A percentile compares a stretch with the other conserved stretches of the same genome.
Evolutionary conservation across 108 stramenopile species (phyloP).

Genomic region (Aurantiochytrium sp.): DNA sequence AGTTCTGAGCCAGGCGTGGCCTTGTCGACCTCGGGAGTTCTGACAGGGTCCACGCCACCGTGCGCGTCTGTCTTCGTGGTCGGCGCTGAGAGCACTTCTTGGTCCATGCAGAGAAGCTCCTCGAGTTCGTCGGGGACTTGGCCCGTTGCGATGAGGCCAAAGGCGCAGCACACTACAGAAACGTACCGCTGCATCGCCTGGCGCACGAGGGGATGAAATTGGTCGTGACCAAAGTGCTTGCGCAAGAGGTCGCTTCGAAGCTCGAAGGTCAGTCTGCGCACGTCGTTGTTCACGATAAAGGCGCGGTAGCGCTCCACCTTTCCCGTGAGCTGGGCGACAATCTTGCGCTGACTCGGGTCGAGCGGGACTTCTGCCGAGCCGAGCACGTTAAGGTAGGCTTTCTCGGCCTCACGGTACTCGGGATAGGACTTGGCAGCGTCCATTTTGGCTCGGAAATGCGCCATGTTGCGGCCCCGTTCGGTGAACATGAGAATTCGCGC

Average conservation of each 20-base stretch:
- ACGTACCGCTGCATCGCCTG: background rate
- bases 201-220: slow-evolving; percentile 1
- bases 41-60: background rate
- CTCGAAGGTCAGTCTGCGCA: slow-evolving; percentile 79
- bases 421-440: slow-evolving; percentile 50
- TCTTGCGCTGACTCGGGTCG: slow-evolving; percentile 69
- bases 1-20: background rate
- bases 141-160: background rate
- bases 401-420: slow-evolving; percentile 80
- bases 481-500: background rate
- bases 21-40: background rate
- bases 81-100: no score
- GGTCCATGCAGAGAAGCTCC: background rate
- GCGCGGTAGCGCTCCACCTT: slow-evolving; percentile 62
- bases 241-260: slow-evolving; percentile 65
- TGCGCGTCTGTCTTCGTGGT: background rate
- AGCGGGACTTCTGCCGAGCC: slow-evolving; percentile 70
- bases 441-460: slow-evolving; percentile 60
- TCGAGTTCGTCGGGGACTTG: background rate
- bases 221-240: slow-evolving; percentile 19
- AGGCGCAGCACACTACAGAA: background rate
- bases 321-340: slow-evolving; percentile 65
- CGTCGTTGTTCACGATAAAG: slow-evolving; percentile 71
- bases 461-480: slow-evolving; percentile 55
- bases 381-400: slow-evolving; percentile 68